phyloP scores from a whole-genome alignment of 805 yeast genomes.

The Scheffersomyces coipomensis region DNA sequence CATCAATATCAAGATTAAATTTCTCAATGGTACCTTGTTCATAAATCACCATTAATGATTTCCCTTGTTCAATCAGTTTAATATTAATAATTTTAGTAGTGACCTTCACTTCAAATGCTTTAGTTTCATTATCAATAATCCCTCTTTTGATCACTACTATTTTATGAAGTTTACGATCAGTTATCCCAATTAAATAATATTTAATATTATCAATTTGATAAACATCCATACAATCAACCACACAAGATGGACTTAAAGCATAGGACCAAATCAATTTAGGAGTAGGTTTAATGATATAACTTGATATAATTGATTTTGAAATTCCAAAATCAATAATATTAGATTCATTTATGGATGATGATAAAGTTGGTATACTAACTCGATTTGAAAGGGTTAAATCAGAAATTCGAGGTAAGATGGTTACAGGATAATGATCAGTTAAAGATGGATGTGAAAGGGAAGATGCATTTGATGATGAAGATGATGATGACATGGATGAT shows the following conservation, averaged over 20 bases:
- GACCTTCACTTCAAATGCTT: background rate
- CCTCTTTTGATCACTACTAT: constrained; percentile 19
- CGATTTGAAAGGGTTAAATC: constrained; percentile 23
- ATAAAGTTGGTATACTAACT: constrained; percentile 20
- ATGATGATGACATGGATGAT: no score
- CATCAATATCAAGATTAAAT: constrained; percentile 8
- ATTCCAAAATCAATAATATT: constrained; percentile 51
- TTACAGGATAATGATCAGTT: constrained; percentile 29
- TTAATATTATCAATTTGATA: constrained; percentile 8
- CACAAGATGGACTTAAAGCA: constrained; percentile 48
- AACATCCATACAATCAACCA: constrained; percentile 42
- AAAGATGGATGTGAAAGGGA: constrained; percentile 12
- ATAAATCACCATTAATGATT: constrained; percentile 18
- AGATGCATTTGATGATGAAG: no score
- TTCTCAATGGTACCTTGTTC: constrained; percentile 13
- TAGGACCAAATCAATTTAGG: constrained; percentile 59
- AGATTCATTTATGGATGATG: constrained; percentile 17
- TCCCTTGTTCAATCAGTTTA: constrained; percentile 23
- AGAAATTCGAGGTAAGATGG: constrained; percentile 31
- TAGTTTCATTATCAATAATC: constrained; percentile 5
- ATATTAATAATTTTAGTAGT: constrained; percentile 9
- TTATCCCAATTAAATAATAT: constrained; percentile 37
- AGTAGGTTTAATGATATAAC: constrained; percentile 52
- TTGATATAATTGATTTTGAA: constrained; percentile 49
- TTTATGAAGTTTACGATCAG: constrained; percentile 31